Base-by-base conservation (phyloP, 1,139 yeast species). In the Wickerhamiella pararugosa region DNA sequence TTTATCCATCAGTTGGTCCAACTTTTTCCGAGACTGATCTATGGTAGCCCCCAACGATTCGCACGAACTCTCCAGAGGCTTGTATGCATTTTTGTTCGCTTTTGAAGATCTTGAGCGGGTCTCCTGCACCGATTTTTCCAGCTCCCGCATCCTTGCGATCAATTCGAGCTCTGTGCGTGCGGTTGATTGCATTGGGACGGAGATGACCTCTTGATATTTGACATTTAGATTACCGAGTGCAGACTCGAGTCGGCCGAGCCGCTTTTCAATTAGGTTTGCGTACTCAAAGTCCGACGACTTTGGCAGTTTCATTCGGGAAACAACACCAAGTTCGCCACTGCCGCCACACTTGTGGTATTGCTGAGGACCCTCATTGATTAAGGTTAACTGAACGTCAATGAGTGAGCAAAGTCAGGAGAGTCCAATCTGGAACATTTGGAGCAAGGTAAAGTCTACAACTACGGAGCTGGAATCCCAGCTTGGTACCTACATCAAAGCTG, bases 1-100 rank as follows among this genome's bases (percentile, higher is more conserved):
- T 26, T 43, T 39, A 8, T 43, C 41, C 10, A 52, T 42, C 5
- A 53, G 43, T 3, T 42, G 33, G 5, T 49, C 40, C 15, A 54
- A 25, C 7, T 47, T 34, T 8, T 47, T 45, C 29, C 48, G 47
- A 3, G 52, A 37, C 11, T 43, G 43, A 10, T 45, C 52, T 5
- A 37, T n/a, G 10, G 15, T 11, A 6, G 11, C 6, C 5, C 30
- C 9, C 6, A 41, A 34, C n/a, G 10, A 7, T 1, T 10, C 27
- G n/a, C 29, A 11, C 4, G 33, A 2, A 7, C 29, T 8, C 6
- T n/a, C 27, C 11, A 36, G 25, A n/a, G 5, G 10, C 5, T 9
- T 8, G 29, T 36, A 34, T n/a, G n/a, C 30, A 7, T 11, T 21
- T 25, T 27, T 25, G 30, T 7, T 26, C 6, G 5, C 4, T 9